Evolutionary conservation across 2,329 filamentous ascomycete species (phyloP).

Genomic region (Paracamarosporium sp.): DNA sequence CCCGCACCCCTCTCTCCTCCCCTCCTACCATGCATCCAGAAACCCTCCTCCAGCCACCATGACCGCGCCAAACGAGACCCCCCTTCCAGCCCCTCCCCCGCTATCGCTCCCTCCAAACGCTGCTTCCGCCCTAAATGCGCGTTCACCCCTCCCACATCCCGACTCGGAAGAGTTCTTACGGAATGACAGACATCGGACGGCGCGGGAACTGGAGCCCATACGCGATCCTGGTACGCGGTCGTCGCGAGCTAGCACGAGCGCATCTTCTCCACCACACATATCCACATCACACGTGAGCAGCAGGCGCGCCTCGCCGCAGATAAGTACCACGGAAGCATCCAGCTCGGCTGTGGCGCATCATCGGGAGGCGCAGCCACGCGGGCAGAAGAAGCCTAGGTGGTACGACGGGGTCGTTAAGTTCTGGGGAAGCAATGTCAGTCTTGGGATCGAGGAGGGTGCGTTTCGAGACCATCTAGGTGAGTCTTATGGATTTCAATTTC

Average conservation of each 20-base stretch:
- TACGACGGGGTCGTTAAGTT: slow-evolving; percentile 48
- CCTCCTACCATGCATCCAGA: neutral
- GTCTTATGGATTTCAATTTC: slow-evolving; percentile 19
- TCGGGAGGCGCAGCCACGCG: no score
- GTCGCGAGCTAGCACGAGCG: slow-evolving; percentile 2
- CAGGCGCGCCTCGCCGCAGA: no score
- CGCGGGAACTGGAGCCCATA: slow-evolving; percentile 24
- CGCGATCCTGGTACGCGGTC: neutral
- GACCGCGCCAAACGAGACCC: slow-evolving; percentile 7
- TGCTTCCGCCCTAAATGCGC: slow-evolving; percentile 14
- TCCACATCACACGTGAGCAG: no score
- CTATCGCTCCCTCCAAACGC: slow-evolving; percentile 34
- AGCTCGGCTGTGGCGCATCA: no score
- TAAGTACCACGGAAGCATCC: no score
- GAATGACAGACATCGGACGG: slow-evolving; percentile 18
- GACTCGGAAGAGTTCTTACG: slow-evolving; percentile 24
- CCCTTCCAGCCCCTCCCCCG: slow-evolving; percentile 12
- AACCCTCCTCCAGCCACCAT: slow-evolving; percentile 2
- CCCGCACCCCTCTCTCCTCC: neutral
- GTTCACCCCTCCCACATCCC: slow-evolving; percentile 15
- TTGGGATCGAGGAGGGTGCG: slow-evolving; percentile 58
- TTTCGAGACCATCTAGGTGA: slow-evolving; percentile 65
- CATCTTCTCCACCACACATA: no score
- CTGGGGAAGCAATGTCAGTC: slow-evolving; percentile 58
- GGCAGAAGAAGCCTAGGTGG: no score